Evolutionary conservation across 305 asterid genomes (phyloP), one percentile per base, ranked within the genome.

Genomic region (Solanum hybrid): DNA sequence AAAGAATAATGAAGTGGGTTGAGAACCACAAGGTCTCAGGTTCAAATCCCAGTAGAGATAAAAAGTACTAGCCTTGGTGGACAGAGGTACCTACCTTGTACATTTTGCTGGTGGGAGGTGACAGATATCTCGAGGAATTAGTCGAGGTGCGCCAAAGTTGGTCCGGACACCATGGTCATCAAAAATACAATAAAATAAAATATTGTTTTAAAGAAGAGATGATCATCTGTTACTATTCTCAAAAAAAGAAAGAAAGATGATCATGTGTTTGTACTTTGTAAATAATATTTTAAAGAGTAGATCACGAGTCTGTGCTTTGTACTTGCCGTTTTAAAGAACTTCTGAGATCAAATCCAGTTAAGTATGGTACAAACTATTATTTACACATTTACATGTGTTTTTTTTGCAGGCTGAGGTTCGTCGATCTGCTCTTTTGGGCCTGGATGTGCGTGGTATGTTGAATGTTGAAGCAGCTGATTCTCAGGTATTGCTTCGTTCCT

Each of bases 321-420:
- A 85, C 77, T 85, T 32, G 77, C 32, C 29, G 75, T 85, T 32
- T 56, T 85, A 32, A 85, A 32, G 78, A 85, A n/a, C n/a, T 60
- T 85, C 34, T 85, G 51, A 22, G 76, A n/a, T 85, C 24, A 32
- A 85, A 85, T 34, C 46, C 8, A 4, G 88, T 56, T 60, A 34
- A 32, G 37, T 51, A 60, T 60, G 77, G 88, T 34, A n/a, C 77
- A 11, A 32, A 60, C 88, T 85, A 32, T 22, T 85, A n/a, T 85
- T 85, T 85, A 85, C 32, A n/a, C 88, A 85, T 85, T 51, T 60
- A 17, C 29, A 17, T 60, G 77, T 60, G 78, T 35, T 85, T 56
- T 32, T 12, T n/a, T 85, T 79, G 79, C 94, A 97, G 99, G 95
- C 98, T 56, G 95, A 92, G 91, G 92, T 95, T 85, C 96, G 99